A percentile compares a stretch with the other conserved stretches of the same genome.
Conservation (phyloP, 73 alveolate species). For the Paramecium tetraurelia region DNA sequence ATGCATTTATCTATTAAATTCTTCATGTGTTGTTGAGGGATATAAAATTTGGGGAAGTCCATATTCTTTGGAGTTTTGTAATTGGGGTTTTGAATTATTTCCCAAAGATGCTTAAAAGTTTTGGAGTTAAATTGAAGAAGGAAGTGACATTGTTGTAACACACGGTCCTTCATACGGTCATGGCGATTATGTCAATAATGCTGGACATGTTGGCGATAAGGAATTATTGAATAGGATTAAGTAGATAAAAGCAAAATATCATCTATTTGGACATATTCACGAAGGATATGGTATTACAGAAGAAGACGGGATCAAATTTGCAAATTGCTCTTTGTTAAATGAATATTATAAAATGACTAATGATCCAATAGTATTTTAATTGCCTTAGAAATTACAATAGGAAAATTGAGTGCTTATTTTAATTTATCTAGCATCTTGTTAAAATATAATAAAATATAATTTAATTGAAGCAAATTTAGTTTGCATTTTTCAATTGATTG, state of each 20-base stretch:
- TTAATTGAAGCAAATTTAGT: neutral
- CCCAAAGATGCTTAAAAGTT: neutral
- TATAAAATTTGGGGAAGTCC: conserved; percentile 47
- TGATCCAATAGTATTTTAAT: neutral
- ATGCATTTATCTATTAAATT: conserved; percentile 37
- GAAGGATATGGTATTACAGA: conserved; percentile 39
- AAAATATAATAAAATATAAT: too few relatives aligned
- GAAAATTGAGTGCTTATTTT: neutral
- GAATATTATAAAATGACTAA: neutral
- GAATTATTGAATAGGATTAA: neutral
- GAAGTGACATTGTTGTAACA: conserved; percentile 8
- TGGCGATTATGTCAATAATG: neutral
- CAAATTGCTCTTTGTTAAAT: neutral
- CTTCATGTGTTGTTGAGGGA: conserved; percentile 7
- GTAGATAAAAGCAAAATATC: conserved; percentile 3
- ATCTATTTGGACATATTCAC: conserved; percentile 41
- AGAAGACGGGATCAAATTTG: neutral
- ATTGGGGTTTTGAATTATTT: conserved; percentile 20
- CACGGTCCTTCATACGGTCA: conserved; percentile 24
- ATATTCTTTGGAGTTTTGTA: neutral
- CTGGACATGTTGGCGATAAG: neutral
- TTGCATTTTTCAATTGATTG: too few relatives aligned
- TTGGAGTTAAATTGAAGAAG: conserved; percentile 23
- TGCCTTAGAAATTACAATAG: neutral
- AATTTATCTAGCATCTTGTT: too few relatives aligned